These are phyloP conservation scores for Cucurbita pepo DNA, from an alignment of 306 rosid genomes.

Conservation along the genomic window DNA sequence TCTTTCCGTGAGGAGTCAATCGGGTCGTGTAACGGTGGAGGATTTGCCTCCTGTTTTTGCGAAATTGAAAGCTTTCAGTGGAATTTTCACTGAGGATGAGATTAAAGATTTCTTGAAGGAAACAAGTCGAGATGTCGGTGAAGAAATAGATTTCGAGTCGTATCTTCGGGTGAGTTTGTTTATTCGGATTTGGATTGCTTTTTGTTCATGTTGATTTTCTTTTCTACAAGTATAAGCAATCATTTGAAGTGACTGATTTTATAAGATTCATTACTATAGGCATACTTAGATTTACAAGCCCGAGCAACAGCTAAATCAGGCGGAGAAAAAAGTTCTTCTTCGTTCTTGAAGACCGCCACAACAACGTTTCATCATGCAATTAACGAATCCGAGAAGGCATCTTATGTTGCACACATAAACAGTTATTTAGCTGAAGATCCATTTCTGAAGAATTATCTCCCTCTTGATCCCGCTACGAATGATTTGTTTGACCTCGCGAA, in stretches of 20 bases:
- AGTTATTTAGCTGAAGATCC: slow-evolving; percentile 68
- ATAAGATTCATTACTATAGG: slow-evolving; percentile 33
- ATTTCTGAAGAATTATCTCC: slow-evolving; percentile 70
- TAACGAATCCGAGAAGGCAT: slow-evolving; percentile 86
- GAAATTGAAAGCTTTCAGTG: slow-evolving; percentile 46
- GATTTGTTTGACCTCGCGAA: slow-evolving; percentile 80
- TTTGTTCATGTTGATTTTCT: not conserved
- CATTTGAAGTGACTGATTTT: not conserved
- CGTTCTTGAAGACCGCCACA: slow-evolving; percentile 89
- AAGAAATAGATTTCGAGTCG: slow-evolving; percentile 76
- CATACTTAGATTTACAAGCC: slow-evolving; percentile 53
- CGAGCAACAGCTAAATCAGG: slow-evolving; percentile 44
- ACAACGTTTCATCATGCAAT: slow-evolving; percentile 78
- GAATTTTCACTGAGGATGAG: slow-evolving; percentile 52
- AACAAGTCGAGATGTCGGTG: slow-evolving; percentile 28
- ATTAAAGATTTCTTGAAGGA: slow-evolving; percentile 38
- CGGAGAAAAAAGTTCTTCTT: slow-evolving; percentile 46
- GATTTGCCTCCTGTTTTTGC: slow-evolving; percentile 57
- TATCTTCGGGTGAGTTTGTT: slow-evolving; percentile 59
- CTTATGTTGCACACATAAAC: slow-evolving; percentile 88
- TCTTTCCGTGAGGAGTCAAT: slow-evolving; percentile 51
- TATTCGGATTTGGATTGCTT: not conserved
- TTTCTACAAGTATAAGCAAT: not conserved
- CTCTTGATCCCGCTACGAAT: slow-evolving; percentile 60
- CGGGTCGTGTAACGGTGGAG: slow-evolving; percentile 41